phyloP scores from a whole-genome alignment of 495 filamentous ascomycete genomes.

The Daldinia childiae region DNA sequence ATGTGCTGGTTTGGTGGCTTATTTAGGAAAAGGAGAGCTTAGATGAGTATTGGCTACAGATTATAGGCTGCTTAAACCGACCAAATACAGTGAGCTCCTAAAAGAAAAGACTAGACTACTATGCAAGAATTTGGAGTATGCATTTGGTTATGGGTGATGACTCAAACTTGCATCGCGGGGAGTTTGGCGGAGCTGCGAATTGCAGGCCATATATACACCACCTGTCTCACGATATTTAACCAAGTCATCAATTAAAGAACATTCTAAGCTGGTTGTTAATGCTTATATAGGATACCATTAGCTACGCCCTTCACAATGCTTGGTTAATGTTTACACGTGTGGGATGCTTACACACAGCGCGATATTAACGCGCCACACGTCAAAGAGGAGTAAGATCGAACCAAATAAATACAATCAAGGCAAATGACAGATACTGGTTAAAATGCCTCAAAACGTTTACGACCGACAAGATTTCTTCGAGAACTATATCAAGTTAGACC shows the following conservation, averaged over 20 bases:
- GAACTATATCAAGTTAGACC: conserved; percentile 47
- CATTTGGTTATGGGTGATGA: not conserved
- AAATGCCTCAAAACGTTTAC: conserved; percentile 53
- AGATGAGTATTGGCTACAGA: not conserved
- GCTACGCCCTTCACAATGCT: not conserved
- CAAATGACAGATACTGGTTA: not conserved
- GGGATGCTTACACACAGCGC: not conserved
- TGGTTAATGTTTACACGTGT: not conserved
- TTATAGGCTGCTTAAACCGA: not conserved
- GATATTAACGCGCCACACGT: not conserved
- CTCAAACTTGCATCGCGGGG: not conserved
- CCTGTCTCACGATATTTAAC: not conserved
- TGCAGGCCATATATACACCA: not conserved
- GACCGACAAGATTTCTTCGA: conserved; percentile 49
- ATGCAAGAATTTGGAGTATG: not conserved
- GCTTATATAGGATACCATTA: not conserved
- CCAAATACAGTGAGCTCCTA: not conserved
- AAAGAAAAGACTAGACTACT: not conserved
- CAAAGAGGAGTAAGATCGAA: not conserved
- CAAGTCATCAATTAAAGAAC: not conserved
- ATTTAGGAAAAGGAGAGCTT: conserved; percentile 54
- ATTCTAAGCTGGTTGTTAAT: not conserved
- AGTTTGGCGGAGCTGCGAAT: not conserved
- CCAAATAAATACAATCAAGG: not conserved
- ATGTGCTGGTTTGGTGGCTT: conserved; percentile 73